phyloP scores from a whole-genome alignment of 371 early-diverging fungal species.

The Lichtheimia hyalospora region DNA sequence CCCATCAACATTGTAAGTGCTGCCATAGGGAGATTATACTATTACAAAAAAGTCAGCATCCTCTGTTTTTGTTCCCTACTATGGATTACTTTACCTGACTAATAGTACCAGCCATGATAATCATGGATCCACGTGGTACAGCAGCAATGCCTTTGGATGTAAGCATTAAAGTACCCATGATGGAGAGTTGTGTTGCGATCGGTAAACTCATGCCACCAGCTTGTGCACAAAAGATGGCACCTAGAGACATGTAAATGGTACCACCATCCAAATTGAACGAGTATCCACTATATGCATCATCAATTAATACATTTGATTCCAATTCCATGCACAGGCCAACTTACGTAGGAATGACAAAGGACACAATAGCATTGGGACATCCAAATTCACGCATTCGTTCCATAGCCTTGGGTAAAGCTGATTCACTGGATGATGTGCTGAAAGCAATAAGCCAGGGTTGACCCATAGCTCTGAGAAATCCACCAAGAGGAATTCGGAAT shows the following conservation, averaged over 20 bases:
- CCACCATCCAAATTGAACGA: slow-evolving; percentile 85
- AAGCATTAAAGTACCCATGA: slow-evolving; percentile 76
- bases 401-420: slow-evolving; percentile 77
- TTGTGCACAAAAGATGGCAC: slow-evolving; percentile 67
- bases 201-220: slow-evolving; percentile 60
- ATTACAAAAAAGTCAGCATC: neutral
- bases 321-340: neutral
- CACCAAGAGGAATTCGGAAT: slow-evolving; percentile 53
- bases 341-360: slow-evolving; percentile 69
- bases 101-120: slow-evolving; percentile 59
- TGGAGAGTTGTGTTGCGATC: slow-evolving; percentile 64
- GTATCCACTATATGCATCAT: slow-evolving; percentile 42
- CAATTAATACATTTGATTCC: too few species aligned
- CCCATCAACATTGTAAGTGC: slow-evolving; percentile 29
- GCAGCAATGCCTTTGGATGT: slow-evolving; percentile 84
- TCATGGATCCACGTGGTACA: slow-evolving; percentile 74
- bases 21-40: slow-evolving; percentile 17
- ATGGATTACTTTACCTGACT: slow-evolving; percentile 13
- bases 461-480: slow-evolving; percentile 55
- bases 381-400: slow-evolving; percentile 75
- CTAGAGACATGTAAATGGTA: slow-evolving; percentile 73
- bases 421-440: slow-evolving; percentile 82
- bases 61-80: too few species aligned
- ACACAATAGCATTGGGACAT: slow-evolving; percentile 68
- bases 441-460: slow-evolving; percentile 81